Percentiles rank a stretch among this genome's conserved stretches.
Evolutionary conservation across 148 eudicot genomes (phyloP).

Genomic region (Arbutus unedo): DNA sequence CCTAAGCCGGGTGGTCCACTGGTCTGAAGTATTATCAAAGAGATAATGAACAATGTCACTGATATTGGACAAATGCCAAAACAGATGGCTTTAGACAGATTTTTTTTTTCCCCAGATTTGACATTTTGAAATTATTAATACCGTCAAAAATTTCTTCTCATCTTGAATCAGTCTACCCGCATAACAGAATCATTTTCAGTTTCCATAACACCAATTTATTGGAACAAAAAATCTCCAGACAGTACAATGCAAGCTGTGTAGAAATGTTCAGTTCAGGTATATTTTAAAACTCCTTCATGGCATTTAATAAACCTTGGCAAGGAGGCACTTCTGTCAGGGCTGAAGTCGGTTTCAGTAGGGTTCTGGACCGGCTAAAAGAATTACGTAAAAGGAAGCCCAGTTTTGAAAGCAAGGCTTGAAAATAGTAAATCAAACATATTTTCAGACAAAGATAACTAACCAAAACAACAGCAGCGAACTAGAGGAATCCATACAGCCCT

Average conservation of each 20-base stretch:
- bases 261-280: background rate
- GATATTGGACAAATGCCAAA: background rate
- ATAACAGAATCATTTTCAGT: background rate
- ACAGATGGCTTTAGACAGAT: background rate
- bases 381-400: background rate
- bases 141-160: background rate
- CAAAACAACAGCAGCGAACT: background rate
- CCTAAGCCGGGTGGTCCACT: slow-evolving; percentile 34
- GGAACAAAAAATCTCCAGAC: background rate
- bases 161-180: background rate
- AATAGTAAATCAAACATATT: background rate
- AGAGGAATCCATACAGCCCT: background rate
- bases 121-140: background rate
- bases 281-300: background rate
- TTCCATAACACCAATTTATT: background rate
- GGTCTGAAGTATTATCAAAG: slow-evolving; percentile 12
- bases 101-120: background rate
- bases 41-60: background rate
- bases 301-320: background rate
- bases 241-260: no score
- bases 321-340: background rate
- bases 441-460: no score
- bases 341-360: background rate
- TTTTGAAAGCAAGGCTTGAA: background rate
- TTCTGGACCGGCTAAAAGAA: background rate